Base-by-base conservation (phyloP, 73 alveolate genomes). In the Paramecium pentaurelia region DNA sequence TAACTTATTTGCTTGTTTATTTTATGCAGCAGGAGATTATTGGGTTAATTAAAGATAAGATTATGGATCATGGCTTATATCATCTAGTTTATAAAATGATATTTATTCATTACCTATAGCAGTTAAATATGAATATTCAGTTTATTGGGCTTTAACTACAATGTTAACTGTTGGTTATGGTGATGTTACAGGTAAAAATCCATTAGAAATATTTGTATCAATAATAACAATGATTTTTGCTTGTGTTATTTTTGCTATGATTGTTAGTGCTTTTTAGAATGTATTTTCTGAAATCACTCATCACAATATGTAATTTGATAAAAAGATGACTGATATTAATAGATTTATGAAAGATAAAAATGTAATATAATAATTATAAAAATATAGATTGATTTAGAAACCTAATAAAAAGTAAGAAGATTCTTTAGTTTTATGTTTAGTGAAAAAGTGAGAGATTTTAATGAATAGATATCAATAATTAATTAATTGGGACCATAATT, bases 101-200 rank as follows among this genome's bases (percentile, higher is more conserved):
- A 80, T 80, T 20, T 80, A 80, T 80, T 28, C 44, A 45, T 80
- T 80, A 80, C 91, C 91, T 4, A 45, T 14, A 8, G 27, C 28
- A n/a, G 58, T 80, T 0, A 32, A 80, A 80, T 80, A 80, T 80
- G 91, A 80, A 80, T 80, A 80, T 80, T 34, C 91, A 20, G 30
- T 80, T 80, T 80, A 80, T 80, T 80, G 91, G 91, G 91, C 91
- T 11, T 25, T 80, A 45, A 80, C 91, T 11, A 80, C 91, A 0
- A 80, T 80, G 91, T 80, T 80, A 27, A 80, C 91, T 3, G 91
- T 80, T 27, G 91, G 91, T n/a, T 80, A 80, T 80, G 91, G 91
- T 8, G 91, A 80, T 80, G 58, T 80, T 0, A 80, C 91, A 44
- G 91, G 91, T 1, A 80, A 80, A 14, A 80, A 80, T 14, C 91